Base-by-base conservation (phyloP, 2,329 filamentous ascomycete genomes). In the Geosmithia putterillii region DNA sequence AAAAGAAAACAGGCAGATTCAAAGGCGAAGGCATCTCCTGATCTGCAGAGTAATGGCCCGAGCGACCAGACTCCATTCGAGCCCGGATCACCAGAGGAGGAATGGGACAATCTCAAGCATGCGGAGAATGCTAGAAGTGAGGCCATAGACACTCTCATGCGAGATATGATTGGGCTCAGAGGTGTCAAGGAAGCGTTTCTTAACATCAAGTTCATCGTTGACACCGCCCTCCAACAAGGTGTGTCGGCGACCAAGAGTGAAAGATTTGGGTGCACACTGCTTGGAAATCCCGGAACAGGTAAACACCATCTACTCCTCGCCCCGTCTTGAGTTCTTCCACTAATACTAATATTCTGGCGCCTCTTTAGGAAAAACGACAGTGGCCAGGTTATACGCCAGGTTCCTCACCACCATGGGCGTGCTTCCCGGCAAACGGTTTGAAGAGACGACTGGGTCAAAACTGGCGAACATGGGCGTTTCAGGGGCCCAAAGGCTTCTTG, bases 261-360 rank as follows among this genome's bases (percentile, higher is more conserved):
- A 46, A 64, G 84, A 1, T 78, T 82, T 42, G 74, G 80, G 7
- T 70, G 73, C 1, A 69, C 71, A 0, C 58, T 89, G 3, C 60
- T 88, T 0, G 84, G 84, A 0, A 89, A 88, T 50, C 83, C 84
- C 0, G 84, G 85, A 3, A 88, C 83, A 45, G 82, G 81, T 74
- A 59, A 55, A 61, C 44, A 9, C 28, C 28, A 4, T 32, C 10
- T 32, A 12, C 15, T 32, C 10, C 10, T 32, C 15, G 10, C 5
- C 28, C 10, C 10, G 3, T 12, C 28, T 12, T 12, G n/a, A n/a
- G n/a, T n/a, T n/a, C n/a, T n/a, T n/a, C n/a, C n/a, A n/a, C n/a
- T 10, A 7, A 19, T 8, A 20, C 38, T 32, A 14, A 32, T 12
- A 14, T 32, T 9, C 15, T 12, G 28, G 3, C 12, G 2, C 19